Evolutionary conservation across 2,329 filamentous ascomycete species (phyloP).

Genomic region (Ophiostoma australiae): DNA sequence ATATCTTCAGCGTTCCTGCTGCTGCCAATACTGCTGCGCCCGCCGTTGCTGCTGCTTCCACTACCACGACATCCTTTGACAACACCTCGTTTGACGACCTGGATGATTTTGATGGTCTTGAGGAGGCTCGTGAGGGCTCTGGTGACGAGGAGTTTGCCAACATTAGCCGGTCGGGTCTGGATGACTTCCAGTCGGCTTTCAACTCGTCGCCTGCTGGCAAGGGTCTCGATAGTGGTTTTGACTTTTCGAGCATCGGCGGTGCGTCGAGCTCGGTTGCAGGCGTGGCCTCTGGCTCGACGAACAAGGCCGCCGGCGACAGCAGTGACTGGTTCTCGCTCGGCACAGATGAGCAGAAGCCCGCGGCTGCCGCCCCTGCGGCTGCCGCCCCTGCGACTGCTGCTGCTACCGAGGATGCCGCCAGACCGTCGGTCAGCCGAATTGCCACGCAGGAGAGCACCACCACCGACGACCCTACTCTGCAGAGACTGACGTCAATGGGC

Average conservation of each 20-base stretch:
- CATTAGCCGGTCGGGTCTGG: conserved; percentile 63
- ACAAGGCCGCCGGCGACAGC: conserved; percentile 37
- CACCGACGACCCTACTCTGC: conserved; percentile 87
- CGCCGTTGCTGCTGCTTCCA: conserved; percentile 27
- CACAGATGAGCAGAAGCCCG: conserved; percentile 6
- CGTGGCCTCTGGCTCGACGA: conserved; percentile 18
- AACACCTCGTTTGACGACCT: conserved; percentile 60
- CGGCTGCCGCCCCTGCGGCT: conserved; percentile 33
- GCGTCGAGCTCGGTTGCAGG: conserved; percentile 30
- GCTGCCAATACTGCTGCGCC: conserved; percentile 26
- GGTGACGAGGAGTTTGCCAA: conserved; percentile 76
- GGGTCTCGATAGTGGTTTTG: conserved; percentile 54
- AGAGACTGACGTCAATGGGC: conserved; percentile 85
- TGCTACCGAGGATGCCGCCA: conserved; percentile 22
- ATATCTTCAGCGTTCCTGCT: conserved; percentile 25
- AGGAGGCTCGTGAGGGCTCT: conserved; percentile 76
- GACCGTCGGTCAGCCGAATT: conserved; percentile 51
- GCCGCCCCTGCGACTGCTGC: conserved; percentile 25
- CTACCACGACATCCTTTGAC: conserved; percentile 33
- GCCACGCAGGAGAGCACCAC: conserved; percentile 69
- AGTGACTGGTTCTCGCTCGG: conserved; percentile 65
- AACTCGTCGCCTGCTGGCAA: conserved; percentile 64
- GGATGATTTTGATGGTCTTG: conserved; percentile 76
- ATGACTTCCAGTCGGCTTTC: conserved; percentile 78
- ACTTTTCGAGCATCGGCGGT: conserved; percentile 46